A percentile compares a stretch with the other conserved stretches of the same genome.
phyloP scores from a whole-genome alignment of 208 protist genomes.

The Trichomonas gallinae region DNA sequence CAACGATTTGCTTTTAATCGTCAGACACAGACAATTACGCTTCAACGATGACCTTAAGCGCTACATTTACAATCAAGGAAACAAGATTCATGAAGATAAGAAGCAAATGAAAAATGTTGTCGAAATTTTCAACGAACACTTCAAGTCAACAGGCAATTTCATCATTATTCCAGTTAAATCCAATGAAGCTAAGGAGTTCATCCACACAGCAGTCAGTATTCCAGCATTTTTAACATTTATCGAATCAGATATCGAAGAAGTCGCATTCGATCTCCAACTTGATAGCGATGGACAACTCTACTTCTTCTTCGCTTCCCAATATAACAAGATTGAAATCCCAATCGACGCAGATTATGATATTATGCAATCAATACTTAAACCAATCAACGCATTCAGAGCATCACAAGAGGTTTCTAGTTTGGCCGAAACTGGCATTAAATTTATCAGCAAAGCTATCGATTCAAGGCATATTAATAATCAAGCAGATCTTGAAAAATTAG shows the following conservation, averaged over 20 bases:
- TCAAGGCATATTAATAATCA: background rate
- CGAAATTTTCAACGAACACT: background rate
- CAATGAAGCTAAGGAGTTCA: background rate
- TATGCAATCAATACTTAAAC: background rate
- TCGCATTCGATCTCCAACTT: background rate
- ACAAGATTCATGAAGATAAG: background rate
- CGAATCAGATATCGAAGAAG: background rate
- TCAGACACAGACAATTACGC: background rate
- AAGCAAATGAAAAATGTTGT: background rate
- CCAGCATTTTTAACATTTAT: background rate
- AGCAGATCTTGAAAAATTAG: background rate
- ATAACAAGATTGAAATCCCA: background rate
- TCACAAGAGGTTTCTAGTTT: background rate
- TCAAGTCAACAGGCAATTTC: background rate
- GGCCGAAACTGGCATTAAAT: background rate
- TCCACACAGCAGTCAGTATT: background rate
- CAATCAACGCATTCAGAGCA: background rate
- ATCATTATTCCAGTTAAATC: background rate
- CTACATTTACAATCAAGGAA: background rate
- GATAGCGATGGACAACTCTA: background rate
- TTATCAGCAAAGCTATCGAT: background rate
- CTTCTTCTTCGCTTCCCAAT: background rate
- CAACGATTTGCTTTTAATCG: background rate
- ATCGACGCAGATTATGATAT: background rate
- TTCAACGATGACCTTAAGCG: background rate